Percentiles rank a stretch among this genome's conserved stretches.
phyloP scores from a whole-genome alignment of 148 eudicot species.

The Vaccinium vitisidaea region DNA sequence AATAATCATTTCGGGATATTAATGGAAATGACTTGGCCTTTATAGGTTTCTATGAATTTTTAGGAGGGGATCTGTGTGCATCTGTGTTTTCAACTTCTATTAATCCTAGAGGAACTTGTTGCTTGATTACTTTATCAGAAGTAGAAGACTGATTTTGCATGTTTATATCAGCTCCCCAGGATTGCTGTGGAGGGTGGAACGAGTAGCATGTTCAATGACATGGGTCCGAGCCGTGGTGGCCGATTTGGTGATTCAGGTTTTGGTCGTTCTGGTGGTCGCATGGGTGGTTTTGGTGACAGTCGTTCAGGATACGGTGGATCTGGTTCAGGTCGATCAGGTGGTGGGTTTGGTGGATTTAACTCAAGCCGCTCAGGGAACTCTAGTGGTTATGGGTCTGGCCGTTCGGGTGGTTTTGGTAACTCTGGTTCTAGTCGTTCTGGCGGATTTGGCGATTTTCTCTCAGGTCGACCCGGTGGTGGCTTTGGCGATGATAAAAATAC shows the following conservation, averaged over 20 bases:
- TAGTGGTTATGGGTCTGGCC: slow-evolving; percentile 42
- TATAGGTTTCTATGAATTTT: neutral
- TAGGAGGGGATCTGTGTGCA: neutral
- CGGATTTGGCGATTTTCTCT: slow-evolving; percentile 12
- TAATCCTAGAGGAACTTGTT: neutral
- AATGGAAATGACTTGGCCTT: neutral
- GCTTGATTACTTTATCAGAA: neutral
- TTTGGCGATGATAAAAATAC: slow-evolving; percentile 37
- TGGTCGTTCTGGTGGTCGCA: slow-evolving; percentile 32
- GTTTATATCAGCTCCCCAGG: slow-evolving; percentile 60
- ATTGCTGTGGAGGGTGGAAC: slow-evolving; percentile 55
- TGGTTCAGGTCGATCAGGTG: slow-evolving; percentile 34
- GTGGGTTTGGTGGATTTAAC: slow-evolving; percentile 35
- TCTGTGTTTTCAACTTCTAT: neutral
- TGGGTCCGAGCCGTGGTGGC: slow-evolving; percentile 29
- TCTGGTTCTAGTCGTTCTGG: slow-evolving; percentile 47
- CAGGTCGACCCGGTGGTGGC: slow-evolving; percentile 24
- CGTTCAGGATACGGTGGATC: slow-evolving; percentile 32
- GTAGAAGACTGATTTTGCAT: slow-evolving; percentile 12
- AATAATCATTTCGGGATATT: neutral
- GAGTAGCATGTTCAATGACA: slow-evolving; percentile 42
- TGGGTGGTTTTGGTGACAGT: slow-evolving; percentile 42
- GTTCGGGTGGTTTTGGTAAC: slow-evolving; percentile 48
- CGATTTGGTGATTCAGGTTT: slow-evolving; percentile 34
- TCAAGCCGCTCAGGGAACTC: slow-evolving; percentile 25